Evolutionary conservation across 23 red algal genomes (phyloP), one percentile per base, ranked within the genome.

Genomic region (Gracilaria domingensis): DNA sequence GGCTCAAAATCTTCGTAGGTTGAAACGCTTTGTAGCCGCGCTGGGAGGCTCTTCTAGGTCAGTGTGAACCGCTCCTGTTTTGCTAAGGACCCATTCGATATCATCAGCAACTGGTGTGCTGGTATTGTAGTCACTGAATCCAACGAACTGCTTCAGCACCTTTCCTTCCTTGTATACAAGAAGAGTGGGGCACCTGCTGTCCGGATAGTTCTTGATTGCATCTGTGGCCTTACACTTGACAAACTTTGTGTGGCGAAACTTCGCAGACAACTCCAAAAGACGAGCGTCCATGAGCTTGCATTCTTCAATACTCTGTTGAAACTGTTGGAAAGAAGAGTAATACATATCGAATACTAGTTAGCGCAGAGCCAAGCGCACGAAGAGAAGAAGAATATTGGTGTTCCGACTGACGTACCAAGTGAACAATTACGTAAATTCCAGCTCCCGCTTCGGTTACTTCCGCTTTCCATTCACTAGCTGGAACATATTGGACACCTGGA

Each of bases 141-240:
- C 86, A 32, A 96, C 77, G 20, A 96, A 88, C 50, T 96, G 88
- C 57, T 86, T 85, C 11, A 93, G 55, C 18, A 96, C 88, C 32
- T 86, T 92, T 32, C 94, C 94, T 40, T 54, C 78, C 40, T 96
- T 93, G 81, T 96, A 96, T 17, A 96, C 80, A 57, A 96, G 94
- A 44, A 96, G 75, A 11, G 94, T 96, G 24, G 94, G 94, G 58
- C 88, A 93, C 61, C 92, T 90, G 75, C 64, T 77, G 28, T 96
- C 94, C 16, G 94, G 94, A 35, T 96, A 96, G 54, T 96, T 96
- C 66, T 86, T 88, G 53, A 96, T 90, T 16, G 94, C 94, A 73
- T 96, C 94, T 12, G 77, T 86, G 38, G 94, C 87, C 81, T 87
- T 91, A 54, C 87, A 96, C 26, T 72, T 66, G 6, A 96, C 80